Base-by-base conservation (phyloP, 1,284 basidiomycete genomes). In the Afroboletus lepidellus region DNA sequence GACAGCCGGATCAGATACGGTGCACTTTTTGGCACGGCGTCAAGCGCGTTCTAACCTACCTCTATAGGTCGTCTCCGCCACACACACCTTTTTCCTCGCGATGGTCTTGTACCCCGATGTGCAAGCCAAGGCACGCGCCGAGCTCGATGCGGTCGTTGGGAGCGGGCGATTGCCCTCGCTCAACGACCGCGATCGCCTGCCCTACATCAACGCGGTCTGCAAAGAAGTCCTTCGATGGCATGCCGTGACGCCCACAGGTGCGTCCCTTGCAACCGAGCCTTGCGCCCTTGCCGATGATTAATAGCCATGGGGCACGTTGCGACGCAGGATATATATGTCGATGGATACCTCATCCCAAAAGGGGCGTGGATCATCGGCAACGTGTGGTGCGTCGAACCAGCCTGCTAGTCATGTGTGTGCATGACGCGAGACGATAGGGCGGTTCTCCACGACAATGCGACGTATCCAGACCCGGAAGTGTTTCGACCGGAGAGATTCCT, bases 311-410 rank as follows among this genome's bases (percentile, higher is more conserved):
- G 61, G 1, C 75, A 77, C 39, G 66, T 71, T 2, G 59, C 71
- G 1, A 61, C 57, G 16, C 66, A 74, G 51, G 73, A 78, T 23
- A 68, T 73, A 15, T 56, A 69, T 29, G 58, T 58, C n/a, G 37
- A 63, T 3, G 71, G 71, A 8, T 70, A 69, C 51, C 48, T 71
- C 11, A 72, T 78, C 18, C 76, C 75, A 0, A 74, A 76, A 55
- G 73, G 71, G 18, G 60, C 68, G 2, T 23, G 46, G 4, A 56
- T 72, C 6, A 33, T 70, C 5, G 46, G 56, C n/a, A n/a, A n/a
- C 5, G 3, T n/a, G 8, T n/a, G 21, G 41, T 7, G 6, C 30
- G 20, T 3, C n/a, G n/a, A n/a, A n/a, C n/a, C n/a, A n/a, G n/a
- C n/a, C n/a, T n/a, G n/a, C n/a, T n/a, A n/a, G n/a, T n/a, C n/a